Conservation (phyloP, 164 flowering plant species). For the Chimonanthus salicifolius region DNA sequence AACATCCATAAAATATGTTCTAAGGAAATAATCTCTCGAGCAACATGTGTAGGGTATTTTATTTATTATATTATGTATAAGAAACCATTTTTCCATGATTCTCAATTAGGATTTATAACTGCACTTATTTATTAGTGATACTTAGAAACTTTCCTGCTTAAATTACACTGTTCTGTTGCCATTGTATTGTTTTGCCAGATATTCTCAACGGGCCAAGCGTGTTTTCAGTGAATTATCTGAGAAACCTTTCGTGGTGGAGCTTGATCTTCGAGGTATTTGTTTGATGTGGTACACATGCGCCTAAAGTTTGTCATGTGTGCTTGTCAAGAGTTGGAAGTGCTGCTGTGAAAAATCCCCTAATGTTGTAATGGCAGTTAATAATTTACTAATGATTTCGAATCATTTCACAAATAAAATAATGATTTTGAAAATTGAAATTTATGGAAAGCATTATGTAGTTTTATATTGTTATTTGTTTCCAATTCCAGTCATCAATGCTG, state of each 20-base stretch:
- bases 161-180: neutral
- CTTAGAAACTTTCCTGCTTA: neutral
- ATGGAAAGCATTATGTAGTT: neutral
- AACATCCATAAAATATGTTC: too few relatives aligned
- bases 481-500: neutral
- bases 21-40: too few relatives aligned
- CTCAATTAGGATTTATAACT: too few relatives aligned
- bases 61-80: too few relatives aligned
- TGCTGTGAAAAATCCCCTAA: neutral
- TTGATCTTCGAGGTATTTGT: slow-evolving; percentile 77
- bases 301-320: neutral
- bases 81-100: too few relatives aligned
- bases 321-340: neutral
- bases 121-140: too few relatives aligned
- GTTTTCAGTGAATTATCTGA: slow-evolving; percentile 61
- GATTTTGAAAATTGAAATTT: neutral
- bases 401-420: too few relatives aligned
- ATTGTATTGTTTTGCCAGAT: slow-evolving; percentile 35
- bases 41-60: too few relatives aligned
- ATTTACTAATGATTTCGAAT: neutral
- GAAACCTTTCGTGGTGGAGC: slow-evolving; percentile 79
- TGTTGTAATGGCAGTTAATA: neutral
- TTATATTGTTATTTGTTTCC: neutral
- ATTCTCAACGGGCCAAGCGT: slow-evolving; percentile 69
- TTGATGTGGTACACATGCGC: neutral